Evolutionary conservation across 2,329 filamentous ascomycete species (phyloP), one percentile per base, ranked within the genome.

Genomic region (Talaromyces sp.): DNA sequence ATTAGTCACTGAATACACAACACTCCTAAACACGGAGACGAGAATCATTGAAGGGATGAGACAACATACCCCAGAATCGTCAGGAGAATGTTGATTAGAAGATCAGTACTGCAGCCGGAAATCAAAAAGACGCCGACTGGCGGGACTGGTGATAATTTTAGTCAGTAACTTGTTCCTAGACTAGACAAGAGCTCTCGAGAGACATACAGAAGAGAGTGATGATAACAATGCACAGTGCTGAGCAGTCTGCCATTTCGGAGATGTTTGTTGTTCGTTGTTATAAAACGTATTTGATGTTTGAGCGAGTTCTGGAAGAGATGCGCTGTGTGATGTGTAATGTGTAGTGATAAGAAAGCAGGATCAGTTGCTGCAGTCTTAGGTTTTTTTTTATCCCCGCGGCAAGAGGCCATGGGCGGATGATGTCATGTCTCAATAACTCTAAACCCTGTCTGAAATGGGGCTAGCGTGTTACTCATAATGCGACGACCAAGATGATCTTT

Each of bases 71-170:
- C 87, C 25, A 89, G 80, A 30, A 89, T 68, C 0, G 87, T 90
- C 64, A 90, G 75, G 66, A 84, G 81, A 67, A 90, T 83, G 72
- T 90, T 90, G 75, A 90, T 84, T 58, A 87, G 78, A 36, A 90
- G 74, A 69, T 90, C 87, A 67, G 77, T 73, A 47, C 87, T 86
- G 69, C 86, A 90, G 69, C 88, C 88, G 61, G 86, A 82, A 57
- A 90, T 82, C 55, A 83, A 75, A 70, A 81, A 87, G 52, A 88
- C 86, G 56, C 86, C 87, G 59, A 87, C 72, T 15, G 88, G 88
- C 57, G 88, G 88, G 62, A 88, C 88, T 90, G 65, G 32, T 19
- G 30, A 15, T 8, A 22, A 36, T 5, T 44, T 17, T 55, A 55
- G 32, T 61, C 39, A 55, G 55, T 49, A 11, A 17, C 6, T 36